Base-by-base conservation (phyloP, 768 basidiomycete genomes). In the Pleurotus ostreatus region DNA sequence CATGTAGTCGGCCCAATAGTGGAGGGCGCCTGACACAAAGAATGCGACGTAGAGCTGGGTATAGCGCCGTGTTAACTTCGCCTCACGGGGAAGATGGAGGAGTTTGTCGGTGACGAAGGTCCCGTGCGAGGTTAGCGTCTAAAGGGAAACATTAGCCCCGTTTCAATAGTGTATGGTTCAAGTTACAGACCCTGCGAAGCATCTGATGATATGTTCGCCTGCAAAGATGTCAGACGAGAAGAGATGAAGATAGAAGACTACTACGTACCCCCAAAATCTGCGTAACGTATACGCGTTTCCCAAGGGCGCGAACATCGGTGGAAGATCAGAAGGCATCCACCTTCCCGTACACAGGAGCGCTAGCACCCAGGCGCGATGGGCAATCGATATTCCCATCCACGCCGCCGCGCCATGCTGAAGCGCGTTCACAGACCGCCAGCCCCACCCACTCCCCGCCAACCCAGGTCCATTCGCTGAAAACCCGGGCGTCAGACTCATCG, bases 181-280 rank as follows among this genome's bases (percentile, higher is more conserved):
- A n/a, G 1, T 11, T 26, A 6, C 4, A 56, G 64, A 46, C 71
- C 38, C 63, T 53, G 26, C 65, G 67, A 7, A 72, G 20, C 1
- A 58, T 20, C 41, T 74, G 72, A 55, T 74, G 70, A 67, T 69
- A 71, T 7, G 65, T 63, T 51, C 61, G 62, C 13, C 71, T 72
- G 47, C 11, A 18, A 16, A 30, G 8, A 49, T 41, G 15, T 1
- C 11, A 3, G 23, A 22, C 5, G 20, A 2, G 20, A 38, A 18
- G 34, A 57, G 34, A 44, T 12, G 44, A 16, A 46, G 9, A 12
- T 7, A 26, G 39, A 34, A 1, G n/a, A 26, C 26, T 7, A 22
- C 37, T 40, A 34, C 5, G 16, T 55, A 72, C 72, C 71, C 70
- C 73, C 71, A 73, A 47, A 72, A 66, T 30, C 59, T 65, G n/a